Evolutionary conservation across 2,329 filamentous ascomycete species (phyloP).

Genomic region (Epicoccum nigrum): DNA sequence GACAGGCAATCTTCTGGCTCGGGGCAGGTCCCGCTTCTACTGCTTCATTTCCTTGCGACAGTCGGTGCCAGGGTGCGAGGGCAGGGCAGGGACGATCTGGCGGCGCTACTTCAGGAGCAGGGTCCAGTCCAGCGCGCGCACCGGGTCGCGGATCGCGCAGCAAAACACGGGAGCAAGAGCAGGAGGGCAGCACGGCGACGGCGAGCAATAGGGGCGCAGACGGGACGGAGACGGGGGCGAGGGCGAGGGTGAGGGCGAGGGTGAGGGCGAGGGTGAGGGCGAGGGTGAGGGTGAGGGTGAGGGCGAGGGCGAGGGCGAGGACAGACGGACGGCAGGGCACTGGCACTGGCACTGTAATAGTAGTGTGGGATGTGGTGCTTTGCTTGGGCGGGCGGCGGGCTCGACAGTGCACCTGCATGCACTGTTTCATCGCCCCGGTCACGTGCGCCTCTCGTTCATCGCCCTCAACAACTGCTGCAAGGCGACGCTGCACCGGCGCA

Average conservation of each 20-base stretch:
- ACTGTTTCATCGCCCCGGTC: background rate
- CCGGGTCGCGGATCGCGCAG: too few species aligned
- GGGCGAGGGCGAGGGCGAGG: background rate
- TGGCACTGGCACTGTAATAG: background rate
- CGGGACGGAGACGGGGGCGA: background rate
- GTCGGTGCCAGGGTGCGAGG: conserved; percentile 10
- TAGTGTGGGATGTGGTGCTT: background rate
- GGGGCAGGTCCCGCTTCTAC: conserved; percentile 14
- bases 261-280: background rate
- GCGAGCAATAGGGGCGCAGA: background rate
- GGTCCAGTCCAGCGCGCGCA: background rate
- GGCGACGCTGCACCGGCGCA: background rate
- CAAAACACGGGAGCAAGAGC: background rate
- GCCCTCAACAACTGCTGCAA: background rate
- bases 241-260: too few species aligned
- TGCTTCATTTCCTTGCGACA: conserved; percentile 35
- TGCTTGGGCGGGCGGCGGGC: background rate
- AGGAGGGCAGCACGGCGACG: background rate
- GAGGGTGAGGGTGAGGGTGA: too few species aligned
- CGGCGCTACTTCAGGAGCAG: conserved; percentile 15
- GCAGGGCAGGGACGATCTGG: conserved; percentile 11
- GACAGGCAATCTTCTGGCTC: background rate
- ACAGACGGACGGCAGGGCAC: too few species aligned
- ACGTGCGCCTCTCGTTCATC: background rate
- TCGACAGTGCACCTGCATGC: too few species aligned